Evolutionary conservation across 257 asterid species (phyloP).

Genomic region (Lavandula angustifolia): DNA sequence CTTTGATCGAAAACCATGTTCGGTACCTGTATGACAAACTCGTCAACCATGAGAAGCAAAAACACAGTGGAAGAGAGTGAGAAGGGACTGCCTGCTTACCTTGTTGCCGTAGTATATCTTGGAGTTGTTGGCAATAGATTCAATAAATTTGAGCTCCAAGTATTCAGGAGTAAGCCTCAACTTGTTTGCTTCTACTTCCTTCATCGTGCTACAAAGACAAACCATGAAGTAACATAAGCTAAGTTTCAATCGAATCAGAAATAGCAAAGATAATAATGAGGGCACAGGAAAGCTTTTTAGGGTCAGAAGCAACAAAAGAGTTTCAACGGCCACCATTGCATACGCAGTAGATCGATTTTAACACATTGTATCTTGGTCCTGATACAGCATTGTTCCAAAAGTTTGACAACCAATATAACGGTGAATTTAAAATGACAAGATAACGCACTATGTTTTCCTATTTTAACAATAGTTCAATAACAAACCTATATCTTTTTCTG

Average conservation of each 20-base stretch:
- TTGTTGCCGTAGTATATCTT: slow-evolving; percentile 92
- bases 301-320: background rate
- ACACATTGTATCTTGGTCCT: no score
- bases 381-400: background rate
- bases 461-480: background rate
- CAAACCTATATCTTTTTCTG: background rate
- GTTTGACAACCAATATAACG: background rate
- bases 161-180: slow-evolving; percentile 82
- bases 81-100: slow-evolving; percentile 41
- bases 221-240: slow-evolving; percentile 23
- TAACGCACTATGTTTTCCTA: background rate
- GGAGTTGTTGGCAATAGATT: slow-evolving; percentile 88
- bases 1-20: slow-evolving; percentile 84
- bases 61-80: slow-evolving; percentile 2
- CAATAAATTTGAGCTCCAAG: slow-evolving; percentile 83
- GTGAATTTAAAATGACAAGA: background rate
- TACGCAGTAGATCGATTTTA: background rate
- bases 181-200: slow-evolving; percentile 94
- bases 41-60: slow-evolving; percentile 26
- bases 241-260: slow-evolving; percentile 6
- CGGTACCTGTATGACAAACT: slow-evolving; percentile 62
- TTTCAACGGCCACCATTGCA: background rate
- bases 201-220: slow-evolving; percentile 57
- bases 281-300: background rate
- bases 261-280: background rate